Evolutionary conservation across 1,284 basidiomycete genomes (phyloP), one percentile per base, ranked within the genome.

Genomic region (Gymnopus androsaceus): DNA sequence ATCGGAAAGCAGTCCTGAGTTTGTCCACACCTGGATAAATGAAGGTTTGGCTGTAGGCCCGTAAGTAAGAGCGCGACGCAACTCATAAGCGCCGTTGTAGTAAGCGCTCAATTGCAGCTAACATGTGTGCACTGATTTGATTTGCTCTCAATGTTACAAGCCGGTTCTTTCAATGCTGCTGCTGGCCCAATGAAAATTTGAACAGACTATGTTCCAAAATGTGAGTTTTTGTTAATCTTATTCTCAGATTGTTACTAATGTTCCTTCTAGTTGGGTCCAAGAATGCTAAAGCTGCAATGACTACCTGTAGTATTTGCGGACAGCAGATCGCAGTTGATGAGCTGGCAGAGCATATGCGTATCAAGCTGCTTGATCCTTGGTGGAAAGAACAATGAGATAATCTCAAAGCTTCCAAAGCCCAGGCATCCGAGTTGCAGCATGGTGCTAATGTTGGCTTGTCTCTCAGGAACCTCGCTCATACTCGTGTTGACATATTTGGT

Each of bases 271-370:
- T 90, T 49, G 83, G 86, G 60, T 75, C 81, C 57, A 88, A 86
- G 75, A 85, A 85, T 66, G 74, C 69, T 45, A 83, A 86, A 67
- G 79, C 87, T 46, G 80, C 85, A 27, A 86, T 90, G 72, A 93
- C 94, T 2, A 92, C 88, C 19, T 98, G 95, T 75, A 85, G 88
- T 9, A 92, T 98, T 64, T 98, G 96, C 75, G 90, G 91, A 30
- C 94, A 98, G 70, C 88, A 93, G 71, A 92, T 99, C 25, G 88
- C 95, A 27, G 88, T 97, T 63, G 90, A 95, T 74, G 95, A 99
- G 71, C 81, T 99, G 59, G 87, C 95, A 63, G 95, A 99, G 69
- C 97, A 99, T 73, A 96, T 98, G 82, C 92, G 97, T 67, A 98
- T 99, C 71, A 97, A 99, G 72, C 76, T 98, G 49, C 84, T 99